A percentile compares a stretch with the other conserved stretches of the same genome.
These are phyloP conservation scores for Annulohypoxylon nitens DNA, from an alignment of 495 filamentous ascomycete species.

Conservation along the genomic window DNA sequence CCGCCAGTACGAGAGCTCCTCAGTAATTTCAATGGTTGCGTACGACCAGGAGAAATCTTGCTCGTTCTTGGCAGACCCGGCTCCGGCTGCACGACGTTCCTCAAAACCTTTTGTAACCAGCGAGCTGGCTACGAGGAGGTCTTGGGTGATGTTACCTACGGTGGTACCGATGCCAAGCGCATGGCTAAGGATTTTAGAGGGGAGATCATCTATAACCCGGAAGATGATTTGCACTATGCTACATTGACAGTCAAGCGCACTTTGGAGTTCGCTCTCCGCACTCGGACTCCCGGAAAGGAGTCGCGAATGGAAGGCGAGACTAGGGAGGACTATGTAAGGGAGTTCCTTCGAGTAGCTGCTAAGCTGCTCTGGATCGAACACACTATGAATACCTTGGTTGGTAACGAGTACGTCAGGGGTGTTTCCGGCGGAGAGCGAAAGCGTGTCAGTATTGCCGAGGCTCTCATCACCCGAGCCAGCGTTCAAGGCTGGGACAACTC, in stretches of 20 bases:
- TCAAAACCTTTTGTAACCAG: conserved; percentile 78
- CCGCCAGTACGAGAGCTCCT: conserved; percentile 69
- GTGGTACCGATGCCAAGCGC: conserved; percentile 67
- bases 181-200: conserved; percentile 58
- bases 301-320: conserved; percentile 71
- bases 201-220: conserved; percentile 72
- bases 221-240: conserved; percentile 83
- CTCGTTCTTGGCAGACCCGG: conserved; percentile 80
- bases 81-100: conserved; percentile 77
- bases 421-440: conserved; percentile 74
- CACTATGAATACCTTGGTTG: conserved; percentile 85
- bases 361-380: conserved; percentile 82
- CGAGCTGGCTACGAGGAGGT: conserved; percentile 73
- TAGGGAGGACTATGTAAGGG: conserved; percentile 71
- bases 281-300: conserved; percentile 73
- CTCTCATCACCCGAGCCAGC: conserved; percentile 52
- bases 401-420: conserved; percentile 83
- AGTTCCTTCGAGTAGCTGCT: conserved; percentile 76
- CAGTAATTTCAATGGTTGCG: conserved; percentile 67
- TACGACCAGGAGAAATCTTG: conserved; percentile 65
- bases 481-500: conserved; percentile 67
- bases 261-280: conserved; percentile 76
- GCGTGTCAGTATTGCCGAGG: conserved; percentile 69
- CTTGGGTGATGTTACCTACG: conserved; percentile 73
- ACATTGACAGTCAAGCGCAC: conserved; percentile 79